Evolutionary conservation across 208 protist species (phyloP).

Genomic region (Vickermania spadyakhi): DNA sequence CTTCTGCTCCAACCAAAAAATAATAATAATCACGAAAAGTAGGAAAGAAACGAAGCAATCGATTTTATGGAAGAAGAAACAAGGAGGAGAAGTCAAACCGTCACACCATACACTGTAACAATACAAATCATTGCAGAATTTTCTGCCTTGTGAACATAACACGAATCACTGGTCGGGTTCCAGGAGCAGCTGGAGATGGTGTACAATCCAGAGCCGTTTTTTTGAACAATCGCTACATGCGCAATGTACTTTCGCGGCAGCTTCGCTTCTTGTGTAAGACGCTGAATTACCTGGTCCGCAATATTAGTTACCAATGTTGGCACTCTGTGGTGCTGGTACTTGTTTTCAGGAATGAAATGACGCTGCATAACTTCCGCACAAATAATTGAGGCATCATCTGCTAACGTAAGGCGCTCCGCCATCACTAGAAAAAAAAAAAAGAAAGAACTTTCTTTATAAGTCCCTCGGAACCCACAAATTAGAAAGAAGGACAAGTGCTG

Average conservation of each 20-base stretch:
- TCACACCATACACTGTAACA: slow-evolving; percentile 78
- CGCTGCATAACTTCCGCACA: slow-evolving; percentile 58
- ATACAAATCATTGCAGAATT: slow-evolving; percentile 82
- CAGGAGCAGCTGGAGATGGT: slow-evolving; percentile 80
- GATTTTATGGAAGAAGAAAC: background rate
- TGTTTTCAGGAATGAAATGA: slow-evolving; percentile 50
- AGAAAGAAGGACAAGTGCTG: too few relatives aligned
- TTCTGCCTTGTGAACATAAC: slow-evolving; percentile 71
- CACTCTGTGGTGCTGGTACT: slow-evolving; percentile 64
- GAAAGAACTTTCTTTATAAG: too few relatives aligned
- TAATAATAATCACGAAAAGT: background rate
- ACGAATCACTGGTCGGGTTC: slow-evolving; percentile 81
- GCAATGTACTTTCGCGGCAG: slow-evolving; percentile 89
- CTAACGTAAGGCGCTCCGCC: slow-evolving; percentile 59
- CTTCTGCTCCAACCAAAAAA: background rate
- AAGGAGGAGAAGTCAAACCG: slow-evolving; percentile 19
- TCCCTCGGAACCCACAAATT: too few relatives aligned
- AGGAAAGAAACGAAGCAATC: background rate
- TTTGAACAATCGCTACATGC: slow-evolving; percentile 78
- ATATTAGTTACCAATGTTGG: slow-evolving; percentile 49
- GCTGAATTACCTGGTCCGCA: slow-evolving; percentile 65
- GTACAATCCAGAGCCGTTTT: slow-evolving; percentile 81
- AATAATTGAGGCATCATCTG: slow-evolving; percentile 68
- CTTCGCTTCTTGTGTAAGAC: slow-evolving; percentile 69
- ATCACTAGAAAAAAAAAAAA: too few relatives aligned